A percentile compares a stretch with the other conserved stretches of the same genome.
phyloP scores from a whole-genome alignment of 495 filamentous ascomycete species.

The Trichoderma asperelloides region DNA sequence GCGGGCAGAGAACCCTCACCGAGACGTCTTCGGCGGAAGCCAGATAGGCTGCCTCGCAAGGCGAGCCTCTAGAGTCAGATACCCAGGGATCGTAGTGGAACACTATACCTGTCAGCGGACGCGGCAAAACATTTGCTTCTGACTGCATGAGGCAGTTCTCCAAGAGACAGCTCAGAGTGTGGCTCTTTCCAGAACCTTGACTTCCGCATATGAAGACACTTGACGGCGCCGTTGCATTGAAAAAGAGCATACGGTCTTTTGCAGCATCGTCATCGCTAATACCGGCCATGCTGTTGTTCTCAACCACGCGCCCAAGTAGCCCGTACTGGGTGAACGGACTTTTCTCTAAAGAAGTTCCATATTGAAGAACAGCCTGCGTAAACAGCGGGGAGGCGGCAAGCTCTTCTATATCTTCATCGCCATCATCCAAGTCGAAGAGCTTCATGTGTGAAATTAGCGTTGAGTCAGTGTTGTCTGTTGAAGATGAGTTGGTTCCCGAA shows the following conservation, averaged over 20 bases:
- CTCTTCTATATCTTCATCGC: conserved; percentile 20
- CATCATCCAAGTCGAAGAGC: neutral
- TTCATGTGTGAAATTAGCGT: neutral
- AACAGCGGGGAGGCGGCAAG: conserved; percentile 29
- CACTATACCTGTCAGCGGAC: conserved; percentile 53
- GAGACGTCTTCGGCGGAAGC: conserved; percentile 43
- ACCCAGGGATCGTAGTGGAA: conserved; percentile 63
- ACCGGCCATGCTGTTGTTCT: conserved; percentile 4
- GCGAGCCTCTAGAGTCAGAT: conserved; percentile 40
- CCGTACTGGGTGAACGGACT: conserved; percentile 31
- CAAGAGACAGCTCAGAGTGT: conserved; percentile 61
- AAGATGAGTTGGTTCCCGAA: neutral
- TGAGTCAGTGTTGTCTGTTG: neutral
- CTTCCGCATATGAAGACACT: conserved; percentile 69
- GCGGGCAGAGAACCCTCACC: conserved; percentile 55
- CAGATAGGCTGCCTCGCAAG: conserved; percentile 63
- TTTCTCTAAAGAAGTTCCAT: conserved; percentile 13
- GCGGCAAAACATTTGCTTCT: conserved; percentile 27
- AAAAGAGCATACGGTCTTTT: conserved; percentile 46
- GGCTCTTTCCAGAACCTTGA: conserved; percentile 70
- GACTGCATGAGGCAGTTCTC: conserved; percentile 50
- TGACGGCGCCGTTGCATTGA: conserved; percentile 59
- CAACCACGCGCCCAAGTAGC: conserved; percentile 27
- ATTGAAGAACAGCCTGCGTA: conserved; percentile 26
- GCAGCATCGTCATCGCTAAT: neutral